A percentile compares a stretch with the other conserved stretches of the same genome.
phyloP scores from a whole-genome alignment of 2,329 filamentous ascomycete species.

The Zasmidium angulare region DNA sequence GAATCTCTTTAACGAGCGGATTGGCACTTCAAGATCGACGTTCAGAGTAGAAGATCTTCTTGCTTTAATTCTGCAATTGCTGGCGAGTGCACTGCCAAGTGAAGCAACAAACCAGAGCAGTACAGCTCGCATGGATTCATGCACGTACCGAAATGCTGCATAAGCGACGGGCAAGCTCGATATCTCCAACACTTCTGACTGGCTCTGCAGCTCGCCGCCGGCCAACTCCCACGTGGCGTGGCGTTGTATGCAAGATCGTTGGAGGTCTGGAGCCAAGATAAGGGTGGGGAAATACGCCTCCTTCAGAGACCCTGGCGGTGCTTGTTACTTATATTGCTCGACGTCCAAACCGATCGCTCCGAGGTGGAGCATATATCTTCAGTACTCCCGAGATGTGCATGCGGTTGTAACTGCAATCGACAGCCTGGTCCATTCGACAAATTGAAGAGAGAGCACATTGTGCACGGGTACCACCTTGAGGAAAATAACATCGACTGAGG shows the following conservation, averaged over 20 bases:
- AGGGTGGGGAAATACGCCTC: not conserved
- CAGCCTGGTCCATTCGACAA: too few relatives aligned
- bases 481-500: too few relatives aligned
- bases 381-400: too few relatives aligned
- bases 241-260: too few relatives aligned
- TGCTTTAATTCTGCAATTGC: not conserved
- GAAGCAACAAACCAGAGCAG: not conserved
- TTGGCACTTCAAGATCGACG: not conserved
- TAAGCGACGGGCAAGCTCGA: not conserved
- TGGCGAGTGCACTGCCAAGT: not conserved
- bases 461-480: too few relatives aligned
- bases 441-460: too few relatives aligned
- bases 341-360: too few relatives aligned
- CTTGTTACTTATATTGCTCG: not conserved
- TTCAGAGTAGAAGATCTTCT: not conserved
- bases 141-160: too few relatives aligned
- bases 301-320: not conserved
- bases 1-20: not conserved
- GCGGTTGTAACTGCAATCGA: too few relatives aligned
- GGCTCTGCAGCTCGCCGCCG: not conserved
- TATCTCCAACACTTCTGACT: not conserved
- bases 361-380: too few relatives aligned
- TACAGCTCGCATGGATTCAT: not conserved
- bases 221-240: not conserved
- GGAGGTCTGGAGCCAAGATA: not conserved